A percentile compares a stretch with the other conserved stretches of the same genome.
Conservation (phyloP, 176 grass and related monocot species). For the Dactylis glomerata region DNA sequence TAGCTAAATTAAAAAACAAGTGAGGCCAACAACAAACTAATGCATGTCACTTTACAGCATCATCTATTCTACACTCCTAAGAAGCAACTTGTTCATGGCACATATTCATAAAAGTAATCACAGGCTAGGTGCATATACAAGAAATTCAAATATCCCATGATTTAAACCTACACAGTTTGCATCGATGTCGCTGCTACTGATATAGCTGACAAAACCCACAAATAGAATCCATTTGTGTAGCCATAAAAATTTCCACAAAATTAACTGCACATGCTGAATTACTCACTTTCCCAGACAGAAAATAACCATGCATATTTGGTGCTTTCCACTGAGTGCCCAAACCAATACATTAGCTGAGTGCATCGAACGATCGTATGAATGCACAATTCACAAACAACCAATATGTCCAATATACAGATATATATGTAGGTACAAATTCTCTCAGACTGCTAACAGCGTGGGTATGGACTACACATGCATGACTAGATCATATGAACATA, state of each 20-base stretch:
- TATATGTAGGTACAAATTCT: not conserved
- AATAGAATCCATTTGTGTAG: not conserved
- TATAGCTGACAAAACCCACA: not conserved
- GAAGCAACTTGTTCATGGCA: not conserved
- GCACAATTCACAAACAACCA: not conserved
- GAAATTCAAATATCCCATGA: not conserved
- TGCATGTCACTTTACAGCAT: not conserved
- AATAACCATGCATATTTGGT: not conserved
- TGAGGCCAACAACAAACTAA: not conserved
- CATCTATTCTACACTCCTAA: not conserved
- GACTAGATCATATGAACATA: not conserved
- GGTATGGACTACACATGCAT: not conserved
- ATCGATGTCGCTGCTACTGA: not conserved
- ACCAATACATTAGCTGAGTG: not conserved
- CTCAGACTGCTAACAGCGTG: not conserved
- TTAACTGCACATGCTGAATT: not conserved
- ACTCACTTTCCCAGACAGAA: not conserved
- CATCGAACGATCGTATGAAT: not conserved
- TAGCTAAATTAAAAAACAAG: not conserved
- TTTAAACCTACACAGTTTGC: not conserved
- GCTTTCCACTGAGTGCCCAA: not conserved
- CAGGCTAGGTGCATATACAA: not conserved
- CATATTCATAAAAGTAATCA: not conserved
- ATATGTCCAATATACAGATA: not conserved
- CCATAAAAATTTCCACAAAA: not conserved